phyloP scores from a whole-genome alignment of 1,284 basidiomycete species.

The Rhizoctonia solani region DNA sequence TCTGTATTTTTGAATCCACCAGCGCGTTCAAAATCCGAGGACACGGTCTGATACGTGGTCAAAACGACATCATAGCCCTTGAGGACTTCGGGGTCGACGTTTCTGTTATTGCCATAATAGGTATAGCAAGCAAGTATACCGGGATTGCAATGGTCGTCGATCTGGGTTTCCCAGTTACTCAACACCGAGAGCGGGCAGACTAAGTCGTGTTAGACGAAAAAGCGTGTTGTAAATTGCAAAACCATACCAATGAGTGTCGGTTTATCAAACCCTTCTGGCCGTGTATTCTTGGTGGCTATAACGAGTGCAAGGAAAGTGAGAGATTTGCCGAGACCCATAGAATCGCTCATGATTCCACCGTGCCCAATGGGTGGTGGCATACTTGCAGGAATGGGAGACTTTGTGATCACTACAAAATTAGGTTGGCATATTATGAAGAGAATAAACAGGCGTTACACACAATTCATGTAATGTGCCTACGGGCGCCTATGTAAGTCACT shows the following conservation, averaged over 20 bases:
- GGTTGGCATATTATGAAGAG: background rate
- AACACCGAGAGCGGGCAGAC: constrained; percentile 86
- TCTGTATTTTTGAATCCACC: constrained; percentile 29
- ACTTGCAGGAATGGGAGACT: constrained; percentile 63
- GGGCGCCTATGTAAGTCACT: background rate
- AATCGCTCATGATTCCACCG: constrained; percentile 85
- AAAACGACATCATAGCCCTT: constrained; percentile 79
- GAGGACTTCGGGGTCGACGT: constrained; percentile 64
- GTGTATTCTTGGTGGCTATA: constrained; percentile 70
- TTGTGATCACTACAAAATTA: constrained; percentile 66
- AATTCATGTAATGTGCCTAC: constrained; percentile 67
- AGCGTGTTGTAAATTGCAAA: background rate
- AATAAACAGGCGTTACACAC: constrained; percentile 48
- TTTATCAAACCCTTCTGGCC: constrained; percentile 59
- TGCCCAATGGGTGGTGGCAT: constrained; percentile 69
- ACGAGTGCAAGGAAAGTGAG: constrained; percentile 79
- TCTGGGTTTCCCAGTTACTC: constrained; percentile 91
- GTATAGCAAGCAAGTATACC: constrained; percentile 61
- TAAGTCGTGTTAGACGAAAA: constrained; percentile 44
- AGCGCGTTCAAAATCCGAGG: constrained; percentile 38
- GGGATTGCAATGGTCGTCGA: constrained; percentile 71
- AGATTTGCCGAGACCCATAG: constrained; percentile 87
- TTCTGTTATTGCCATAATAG: constrained; percentile 71
- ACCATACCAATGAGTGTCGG: constrained; percentile 73
- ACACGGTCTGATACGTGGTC: constrained; percentile 79